Evolutionary conservation across 805 yeast species (phyloP).

Genomic region (Metschnikowia orientalis): DNA sequence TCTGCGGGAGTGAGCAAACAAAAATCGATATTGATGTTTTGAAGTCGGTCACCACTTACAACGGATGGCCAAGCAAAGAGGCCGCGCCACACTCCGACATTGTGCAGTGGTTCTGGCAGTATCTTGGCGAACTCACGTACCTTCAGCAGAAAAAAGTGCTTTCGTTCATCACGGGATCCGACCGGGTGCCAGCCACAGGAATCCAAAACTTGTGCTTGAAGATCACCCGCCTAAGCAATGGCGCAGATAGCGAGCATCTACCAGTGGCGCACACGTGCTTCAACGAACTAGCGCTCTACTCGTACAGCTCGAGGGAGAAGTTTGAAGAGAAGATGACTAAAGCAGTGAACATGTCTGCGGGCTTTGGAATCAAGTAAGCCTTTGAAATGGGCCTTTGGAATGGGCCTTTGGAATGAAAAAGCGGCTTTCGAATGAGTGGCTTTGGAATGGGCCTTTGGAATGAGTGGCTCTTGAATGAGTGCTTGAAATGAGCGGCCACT

Average conservation of each 20-base stretch:
- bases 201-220: conserved; percentile 69
- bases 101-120: conserved; percentile 86
- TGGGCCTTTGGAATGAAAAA: too few relatives aligned
- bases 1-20: conserved; percentile 71
- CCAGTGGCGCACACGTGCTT: conserved; percentile 95
- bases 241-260: conserved; percentile 43
- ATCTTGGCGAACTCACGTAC: conserved; percentile 44
- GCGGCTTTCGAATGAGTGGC: too few relatives aligned
- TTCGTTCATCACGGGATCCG: conserved; percentile 84
- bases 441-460: too few relatives aligned
- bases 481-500: too few relatives aligned
- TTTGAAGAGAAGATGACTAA: conserved; percentile 53
- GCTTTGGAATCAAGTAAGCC: conserved; percentile 68
- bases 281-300: conserved; percentile 77
- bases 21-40: conserved; percentile 63
- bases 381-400: too few relatives aligned
- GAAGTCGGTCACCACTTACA: conserved; percentile 68
- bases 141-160: conserved; percentile 59
- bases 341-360: conserved; percentile 78
- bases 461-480: too few relatives aligned
- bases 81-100: conserved; percentile 37
- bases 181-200: conserved; percentile 91
- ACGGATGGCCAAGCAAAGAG: conserved; percentile 49
- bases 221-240: conserved; percentile 45
- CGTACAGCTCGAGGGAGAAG: conserved; percentile 53